Percentiles rank a stretch among this genome's conserved stretches.
Evolutionary conservation across 2,329 filamentous ascomycete genomes (phyloP).

Genomic region (Curvularia eragrostidis): DNA sequence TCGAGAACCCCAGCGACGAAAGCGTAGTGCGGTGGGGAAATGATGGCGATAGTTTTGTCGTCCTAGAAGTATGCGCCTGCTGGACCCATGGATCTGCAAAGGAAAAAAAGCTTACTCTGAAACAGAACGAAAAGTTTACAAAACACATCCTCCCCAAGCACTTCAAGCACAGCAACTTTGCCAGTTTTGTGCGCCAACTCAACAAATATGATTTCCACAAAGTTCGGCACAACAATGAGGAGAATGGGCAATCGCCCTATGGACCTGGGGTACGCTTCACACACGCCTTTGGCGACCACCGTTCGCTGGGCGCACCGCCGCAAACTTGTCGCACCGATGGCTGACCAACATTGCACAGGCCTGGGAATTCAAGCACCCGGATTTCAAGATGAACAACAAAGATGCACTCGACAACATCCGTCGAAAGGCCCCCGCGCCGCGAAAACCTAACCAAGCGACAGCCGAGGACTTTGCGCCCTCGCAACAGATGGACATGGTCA

Average conservation of each 20-base stretch:
- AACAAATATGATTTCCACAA: constrained; percentile 99
- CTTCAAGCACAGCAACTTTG: constrained; percentile 99
- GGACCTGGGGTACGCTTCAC: constrained; percentile 70
- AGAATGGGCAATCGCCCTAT: constrained; percentile 80
- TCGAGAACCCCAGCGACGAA: constrained; percentile 92
- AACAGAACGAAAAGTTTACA: constrained; percentile 95
- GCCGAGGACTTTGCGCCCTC: constrained; percentile 76
- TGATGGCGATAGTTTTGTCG: constrained; percentile 93
- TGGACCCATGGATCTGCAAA: neutral
- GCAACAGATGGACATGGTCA: constrained; percentile 88
- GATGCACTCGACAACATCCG: constrained; percentile 96
- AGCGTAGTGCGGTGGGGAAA: constrained; percentile 96
- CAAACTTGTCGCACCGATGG: neutral
- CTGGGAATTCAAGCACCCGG: constrained; percentile 97
- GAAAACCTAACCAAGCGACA: constrained; percentile 66
- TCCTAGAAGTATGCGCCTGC: constrained; percentile 75
- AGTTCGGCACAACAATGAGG: constrained; percentile 88
- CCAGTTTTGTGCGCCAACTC: constrained; percentile 91
- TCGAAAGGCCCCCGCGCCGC: constrained; percentile 88
- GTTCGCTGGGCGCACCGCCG: neutral
- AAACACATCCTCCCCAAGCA: constrained; percentile 96
- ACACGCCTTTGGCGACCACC: neutral
- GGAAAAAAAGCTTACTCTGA: constrained; percentile 21
- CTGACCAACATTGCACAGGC: constrained; percentile 59
- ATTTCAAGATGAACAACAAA: constrained; percentile 95